phyloP scores from a whole-genome alignment of 768 basidiomycete genomes.

The Phaffia tasmanica region DNA sequence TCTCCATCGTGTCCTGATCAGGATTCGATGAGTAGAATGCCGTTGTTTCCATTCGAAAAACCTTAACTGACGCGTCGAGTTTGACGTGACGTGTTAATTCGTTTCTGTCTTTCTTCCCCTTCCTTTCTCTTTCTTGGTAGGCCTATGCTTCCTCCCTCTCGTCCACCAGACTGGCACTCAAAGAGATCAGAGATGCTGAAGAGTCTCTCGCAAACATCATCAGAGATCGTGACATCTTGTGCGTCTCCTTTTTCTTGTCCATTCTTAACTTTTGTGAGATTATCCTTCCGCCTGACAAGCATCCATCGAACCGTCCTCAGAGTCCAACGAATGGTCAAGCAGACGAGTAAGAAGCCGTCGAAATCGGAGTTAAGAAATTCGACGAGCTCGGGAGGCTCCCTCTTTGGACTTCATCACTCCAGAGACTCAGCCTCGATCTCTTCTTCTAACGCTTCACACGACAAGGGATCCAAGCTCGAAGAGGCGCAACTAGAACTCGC shows the following conservation, averaged over 20 bases:
- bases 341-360: constrained; percentile 26
- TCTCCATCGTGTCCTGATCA: too few species aligned
- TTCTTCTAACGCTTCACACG: constrained; percentile 17
- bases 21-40: neutral
- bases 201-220: constrained; percentile 21
- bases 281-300: neutral
- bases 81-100: neutral
- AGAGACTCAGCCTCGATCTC: constrained; percentile 8
- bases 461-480: constrained; percentile 18
- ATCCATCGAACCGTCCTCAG: neutral
- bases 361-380: constrained; percentile 17
- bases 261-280: neutral
- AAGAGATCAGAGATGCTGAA: constrained; percentile 26
- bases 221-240: constrained; percentile 26
- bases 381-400: neutral
- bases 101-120: neutral
- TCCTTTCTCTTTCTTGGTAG: neutral
- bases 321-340: constrained; percentile 27
- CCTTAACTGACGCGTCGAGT: neutral
- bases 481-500: constrained; percentile 26
- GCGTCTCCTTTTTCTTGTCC: neutral
- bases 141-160: constrained; percentile 21
- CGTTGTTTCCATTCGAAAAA: neutral
- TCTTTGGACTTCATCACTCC: constrained; percentile 1
- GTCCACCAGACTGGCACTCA: constrained; percentile 15